Conservation (phyloP, 257 asterid species). For the Ballota nigra region DNA sequence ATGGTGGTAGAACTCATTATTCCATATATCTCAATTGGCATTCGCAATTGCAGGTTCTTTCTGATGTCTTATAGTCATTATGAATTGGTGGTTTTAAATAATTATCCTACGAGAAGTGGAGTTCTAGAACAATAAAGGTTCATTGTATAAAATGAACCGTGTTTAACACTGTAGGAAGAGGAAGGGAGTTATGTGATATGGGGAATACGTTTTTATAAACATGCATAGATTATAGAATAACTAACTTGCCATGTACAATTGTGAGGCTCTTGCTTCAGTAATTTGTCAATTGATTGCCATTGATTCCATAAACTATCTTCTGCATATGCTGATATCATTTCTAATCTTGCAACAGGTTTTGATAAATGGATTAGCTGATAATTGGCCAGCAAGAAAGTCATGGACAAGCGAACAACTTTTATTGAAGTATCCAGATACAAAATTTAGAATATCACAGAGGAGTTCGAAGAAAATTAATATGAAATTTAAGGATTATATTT, state of each 20-base stretch:
- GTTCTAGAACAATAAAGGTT: background rate
- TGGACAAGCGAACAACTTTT: slow-evolving; percentile 78
- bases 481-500: slow-evolving; percentile 76
- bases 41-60: slow-evolving; percentile 2
- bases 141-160: background rate
- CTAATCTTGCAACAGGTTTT: slow-evolving; percentile 51
- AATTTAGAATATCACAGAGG: slow-evolving; percentile 82
- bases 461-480: slow-evolving; percentile 67
- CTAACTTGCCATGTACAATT: background rate
- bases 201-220: background rate
- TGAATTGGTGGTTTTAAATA: background rate
- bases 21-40: background rate
- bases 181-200: background rate
- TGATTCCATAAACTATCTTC: slow-evolving; percentile 3
- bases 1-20: background rate
- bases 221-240: background rate
- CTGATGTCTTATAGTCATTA: background rate
- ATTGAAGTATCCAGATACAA: slow-evolving; percentile 59
- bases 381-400: slow-evolving; percentile 82
- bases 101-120: background rate
- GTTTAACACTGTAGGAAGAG: background rate
- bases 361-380: slow-evolving; percentile 75
- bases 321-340: slow-evolving; percentile 20
- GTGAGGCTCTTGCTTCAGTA: slow-evolving; percentile 6
- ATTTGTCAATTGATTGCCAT: slow-evolving; percentile 18